phyloP scores from a whole-genome alignment of 192 early-diverging fungal genomes.

The Mycoemilia scoparia region DNA sequence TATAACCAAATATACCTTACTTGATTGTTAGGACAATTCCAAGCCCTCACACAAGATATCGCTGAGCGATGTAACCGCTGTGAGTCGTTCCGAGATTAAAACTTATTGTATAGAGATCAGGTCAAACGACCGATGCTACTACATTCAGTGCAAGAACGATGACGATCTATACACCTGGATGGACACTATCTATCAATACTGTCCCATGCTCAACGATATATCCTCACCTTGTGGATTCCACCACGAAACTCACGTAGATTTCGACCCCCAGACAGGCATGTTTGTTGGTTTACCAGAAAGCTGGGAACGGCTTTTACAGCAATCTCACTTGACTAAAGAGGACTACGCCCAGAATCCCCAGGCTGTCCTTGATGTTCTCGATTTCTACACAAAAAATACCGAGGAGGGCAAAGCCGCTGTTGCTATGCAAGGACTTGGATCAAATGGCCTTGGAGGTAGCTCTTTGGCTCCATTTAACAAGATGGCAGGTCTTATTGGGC shows the following conservation, averaged over 20 bases:
- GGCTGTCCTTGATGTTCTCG: conserved; percentile 90
- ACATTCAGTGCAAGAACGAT: conserved; percentile 81
- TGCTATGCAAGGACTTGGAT: conserved; percentile 1
- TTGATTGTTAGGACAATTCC: neutral
- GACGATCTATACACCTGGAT: conserved; percentile 97
- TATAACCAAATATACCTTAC: no score
- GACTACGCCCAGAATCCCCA: conserved; percentile 97
- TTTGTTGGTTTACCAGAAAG: conserved; percentile 77
- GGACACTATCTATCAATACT: conserved; percentile 82
- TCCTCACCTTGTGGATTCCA: conserved; percentile 36
- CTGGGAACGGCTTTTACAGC: conserved; percentile 85
- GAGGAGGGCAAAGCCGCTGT: conserved; percentile 22
- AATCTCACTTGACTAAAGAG: conserved; percentile 88
- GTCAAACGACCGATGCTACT: conserved; percentile 87
- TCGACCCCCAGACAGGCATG: conserved; percentile 35
- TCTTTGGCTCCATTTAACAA: conserved; percentile 17
- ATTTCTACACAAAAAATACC: conserved; percentile 88
- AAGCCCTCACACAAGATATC: conserved; percentile 14
- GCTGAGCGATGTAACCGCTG: conserved; percentile 77
- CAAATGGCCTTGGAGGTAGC: neutral
- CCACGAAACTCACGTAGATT: conserved; percentile 37
- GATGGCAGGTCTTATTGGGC: conserved; percentile 31
- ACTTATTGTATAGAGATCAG: conserved; percentile 86
- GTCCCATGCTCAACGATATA: conserved; percentile 24
- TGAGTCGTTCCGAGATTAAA: conserved; percentile 77